A percentile compares a stretch with the other conserved stretches of the same genome.
Evolutionary conservation across 495 filamentous ascomycete genomes (phyloP).

Genomic region (Lentithecium fluviatile): DNA sequence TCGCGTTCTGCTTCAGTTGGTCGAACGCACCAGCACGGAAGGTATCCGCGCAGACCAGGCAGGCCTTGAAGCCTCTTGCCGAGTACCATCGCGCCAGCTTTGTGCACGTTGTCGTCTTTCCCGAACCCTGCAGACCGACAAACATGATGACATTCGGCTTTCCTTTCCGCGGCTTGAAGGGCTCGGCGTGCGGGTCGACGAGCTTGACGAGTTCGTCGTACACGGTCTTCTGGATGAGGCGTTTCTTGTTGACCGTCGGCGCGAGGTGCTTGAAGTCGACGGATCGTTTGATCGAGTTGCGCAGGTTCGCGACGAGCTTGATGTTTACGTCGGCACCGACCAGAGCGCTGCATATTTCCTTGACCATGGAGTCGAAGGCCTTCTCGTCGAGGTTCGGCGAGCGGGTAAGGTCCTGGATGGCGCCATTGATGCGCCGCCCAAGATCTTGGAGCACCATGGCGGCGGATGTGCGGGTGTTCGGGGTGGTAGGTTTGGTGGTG

Average conservation of each 20-base stretch:
- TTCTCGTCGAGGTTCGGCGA: slow-evolving; percentile 94
- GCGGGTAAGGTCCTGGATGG: slow-evolving; percentile 88
- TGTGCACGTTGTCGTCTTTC: slow-evolving; percentile 97
- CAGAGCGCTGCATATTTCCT: slow-evolving; percentile 91
- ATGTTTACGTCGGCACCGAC: slow-evolving; percentile 97
- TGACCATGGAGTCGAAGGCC: slow-evolving; percentile 97
- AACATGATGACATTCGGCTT: slow-evolving; percentile 99
- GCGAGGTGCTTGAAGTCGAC: slow-evolving; percentile 94
- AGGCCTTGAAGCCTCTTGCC: slow-evolving; percentile 87
- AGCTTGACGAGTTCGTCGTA: slow-evolving; percentile 95
- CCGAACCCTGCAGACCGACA: slow-evolving; percentile 92
- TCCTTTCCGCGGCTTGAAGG: slow-evolving; percentile 96
- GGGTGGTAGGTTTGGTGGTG: slow-evolving; percentile 9
- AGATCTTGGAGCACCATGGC: slow-evolving; percentile 97
- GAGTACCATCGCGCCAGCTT: slow-evolving; percentile 96
- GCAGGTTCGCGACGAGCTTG: slow-evolving; percentile 84
- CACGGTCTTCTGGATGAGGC: slow-evolving; percentile 95
- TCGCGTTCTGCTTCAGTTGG: slow-evolving; percentile 97
- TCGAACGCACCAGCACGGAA: slow-evolving; percentile 98
- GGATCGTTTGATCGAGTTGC: slow-evolving; percentile 83
- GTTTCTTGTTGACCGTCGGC: slow-evolving; percentile 92
- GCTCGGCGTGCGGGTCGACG: slow-evolving; percentile 91
- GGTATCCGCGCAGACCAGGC: slow-evolving; percentile 95
- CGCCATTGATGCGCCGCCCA: slow-evolving; percentile 95
- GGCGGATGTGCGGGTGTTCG: slow-evolving; percentile 1